Percentiles rank a stretch among this genome's conserved stretches.
Conservation (phyloP, 106 monocot genomes). For the Dendrobium officinale region DNA sequence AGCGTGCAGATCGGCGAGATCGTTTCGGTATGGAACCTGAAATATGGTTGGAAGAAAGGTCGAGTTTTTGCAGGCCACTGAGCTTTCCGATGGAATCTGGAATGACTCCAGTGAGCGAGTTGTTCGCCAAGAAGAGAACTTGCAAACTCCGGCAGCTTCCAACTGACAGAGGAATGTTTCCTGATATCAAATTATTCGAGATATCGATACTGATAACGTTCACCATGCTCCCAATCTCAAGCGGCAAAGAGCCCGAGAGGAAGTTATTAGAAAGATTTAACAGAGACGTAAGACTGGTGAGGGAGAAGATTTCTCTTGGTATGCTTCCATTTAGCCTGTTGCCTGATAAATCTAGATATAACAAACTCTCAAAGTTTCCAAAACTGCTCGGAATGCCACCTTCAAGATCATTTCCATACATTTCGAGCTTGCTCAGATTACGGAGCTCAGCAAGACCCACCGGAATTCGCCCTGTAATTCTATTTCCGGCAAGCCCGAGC, state of each 20-base stretch:
- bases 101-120: constrained; percentile 11
- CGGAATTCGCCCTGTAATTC: not conserved
- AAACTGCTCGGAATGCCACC: not conserved
- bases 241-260: constrained; percentile 3
- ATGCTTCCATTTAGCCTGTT: not conserved
- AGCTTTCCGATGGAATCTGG: not conserved
- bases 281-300: not conserved
- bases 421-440: not conserved
- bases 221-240: constrained; percentile 2
- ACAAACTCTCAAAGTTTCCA: not conserved
- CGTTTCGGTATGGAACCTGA: constrained; percentile 3
- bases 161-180: constrained; percentile 2
- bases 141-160: not conserved
- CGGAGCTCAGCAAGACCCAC: not conserved
- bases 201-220: not conserved
- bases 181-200: constrained; percentile 6
- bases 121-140: constrained; percentile 9
- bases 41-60: constrained; percentile 15
- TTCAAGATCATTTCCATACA: not conserved
- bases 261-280: constrained; percentile 11
- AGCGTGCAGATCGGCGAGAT: not conserved
- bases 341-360: not conserved
- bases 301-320: not conserved
- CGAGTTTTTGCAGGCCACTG: not conserved
- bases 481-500: not conserved